phyloP scores from a whole-genome alignment of 805 yeast species.

The Isabelozyma heimii region DNA sequence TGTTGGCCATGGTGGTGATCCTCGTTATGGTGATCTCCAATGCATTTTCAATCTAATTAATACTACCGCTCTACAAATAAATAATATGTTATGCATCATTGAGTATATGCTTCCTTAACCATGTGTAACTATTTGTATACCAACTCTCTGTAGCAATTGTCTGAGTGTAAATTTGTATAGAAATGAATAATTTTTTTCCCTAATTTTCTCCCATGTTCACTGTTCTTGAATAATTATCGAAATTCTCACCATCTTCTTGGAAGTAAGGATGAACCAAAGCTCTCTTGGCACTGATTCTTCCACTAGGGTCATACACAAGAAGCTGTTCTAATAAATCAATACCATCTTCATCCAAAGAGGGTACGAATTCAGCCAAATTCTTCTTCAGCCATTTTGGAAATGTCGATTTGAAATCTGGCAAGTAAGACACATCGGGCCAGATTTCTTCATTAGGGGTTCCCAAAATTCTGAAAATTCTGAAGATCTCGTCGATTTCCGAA shows the following conservation, averaged over 20 bases:
- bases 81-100: too few relatives aligned
- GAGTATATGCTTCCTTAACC: too few relatives aligned
- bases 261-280: constrained; percentile 90
- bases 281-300: constrained; percentile 89
- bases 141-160: too few relatives aligned
- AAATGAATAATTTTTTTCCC: not conserved
- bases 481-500: constrained; percentile 95
- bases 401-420: constrained; percentile 91
- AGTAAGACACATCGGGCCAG: constrained; percentile 91
- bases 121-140: too few relatives aligned
- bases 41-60: not conserved
- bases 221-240: constrained; percentile 33
- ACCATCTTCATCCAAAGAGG: constrained; percentile 79
- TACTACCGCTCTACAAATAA: not conserved
- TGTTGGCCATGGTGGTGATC: not conserved
- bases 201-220: not conserved
- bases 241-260: constrained; percentile 45
- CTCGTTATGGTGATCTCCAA: not conserved
- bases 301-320: constrained; percentile 89
- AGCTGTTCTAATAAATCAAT: constrained; percentile 76
- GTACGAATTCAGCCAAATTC: constrained; percentile 67
- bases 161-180: not conserved
- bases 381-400: constrained; percentile 88
- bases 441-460: constrained; percentile 92
- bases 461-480: constrained; percentile 84